A percentile compares a stretch with the other conserved stretches of the same genome.
These are phyloP conservation scores for Aspergillus sclerotialis DNA, from an alignment of 2,329 filamentous ascomycete genomes.

Conservation along the genomic window DNA sequence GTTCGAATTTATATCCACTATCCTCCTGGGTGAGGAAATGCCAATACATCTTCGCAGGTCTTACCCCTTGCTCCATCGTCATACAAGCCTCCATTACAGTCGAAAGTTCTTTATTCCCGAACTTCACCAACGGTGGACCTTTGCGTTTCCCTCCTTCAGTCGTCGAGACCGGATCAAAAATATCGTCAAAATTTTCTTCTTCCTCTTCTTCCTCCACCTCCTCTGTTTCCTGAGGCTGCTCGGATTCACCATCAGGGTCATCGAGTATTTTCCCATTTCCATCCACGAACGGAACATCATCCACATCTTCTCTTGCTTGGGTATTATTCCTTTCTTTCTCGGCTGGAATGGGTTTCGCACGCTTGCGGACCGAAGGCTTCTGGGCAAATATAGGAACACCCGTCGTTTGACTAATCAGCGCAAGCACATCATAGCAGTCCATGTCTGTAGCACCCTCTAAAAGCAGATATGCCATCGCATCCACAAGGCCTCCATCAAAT, in stretches of 20 bases:
- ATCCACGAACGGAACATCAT: conserved; percentile 27
- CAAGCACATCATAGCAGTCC: conserved; percentile 66
- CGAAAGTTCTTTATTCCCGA: conserved; percentile 56
- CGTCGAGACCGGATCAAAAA: conserved; percentile 30
- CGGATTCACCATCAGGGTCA: no score
- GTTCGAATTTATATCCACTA: conserved; percentile 50
- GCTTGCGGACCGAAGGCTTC: conserved; percentile 13
- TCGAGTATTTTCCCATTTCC: conserved; percentile 13
- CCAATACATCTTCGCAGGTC: conserved; percentile 71
- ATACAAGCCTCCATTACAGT: conserved; percentile 59
- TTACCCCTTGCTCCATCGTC: conserved; percentile 51
- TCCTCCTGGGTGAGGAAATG: conserved; percentile 53
- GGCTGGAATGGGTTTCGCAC: conserved; percentile 1
- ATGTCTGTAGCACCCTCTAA: conserved; percentile 52
- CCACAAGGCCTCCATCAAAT: conserved; percentile 73
- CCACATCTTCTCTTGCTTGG: conserved; percentile 2
- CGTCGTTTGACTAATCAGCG: conserved; percentile 76
- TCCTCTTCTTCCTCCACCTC: conserved; percentile 9
- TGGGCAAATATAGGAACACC: conserved; percentile 49
- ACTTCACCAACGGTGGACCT: conserved; percentile 32
- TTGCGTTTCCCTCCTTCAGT: conserved; percentile 1
- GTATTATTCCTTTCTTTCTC: not conserved
- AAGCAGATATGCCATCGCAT: conserved; percentile 74
- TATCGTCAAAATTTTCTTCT: conserved; percentile 20
- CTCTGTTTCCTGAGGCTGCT: conserved; percentile 8